Conservation (phyloP, 352 stramenopile species). For the Phytophthora chlamydospora region DNA sequence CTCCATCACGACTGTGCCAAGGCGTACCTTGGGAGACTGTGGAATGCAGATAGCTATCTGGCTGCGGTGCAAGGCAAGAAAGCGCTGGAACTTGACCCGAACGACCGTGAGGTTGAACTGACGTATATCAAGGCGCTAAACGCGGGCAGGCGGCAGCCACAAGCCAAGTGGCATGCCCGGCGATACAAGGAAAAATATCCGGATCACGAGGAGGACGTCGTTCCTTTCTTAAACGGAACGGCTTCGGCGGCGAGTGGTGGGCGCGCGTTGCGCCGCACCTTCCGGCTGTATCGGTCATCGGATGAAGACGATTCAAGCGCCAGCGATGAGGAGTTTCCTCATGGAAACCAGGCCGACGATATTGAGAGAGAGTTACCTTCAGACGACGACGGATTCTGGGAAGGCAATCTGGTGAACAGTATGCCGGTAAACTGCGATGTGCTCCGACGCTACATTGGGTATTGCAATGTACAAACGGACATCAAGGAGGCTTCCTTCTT, state of each 20-base stretch:
- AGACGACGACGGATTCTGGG: slow-evolving; percentile 63
- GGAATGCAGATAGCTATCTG: slow-evolving; percentile 73
- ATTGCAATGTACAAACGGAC: slow-evolving; percentile 90
- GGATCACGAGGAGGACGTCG: slow-evolving; percentile 49
- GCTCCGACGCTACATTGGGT: slow-evolving; percentile 80
- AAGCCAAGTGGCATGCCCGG: slow-evolving; percentile 49
- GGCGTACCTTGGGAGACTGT: slow-evolving; percentile 65
- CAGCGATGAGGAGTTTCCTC: slow-evolving; percentile 30
- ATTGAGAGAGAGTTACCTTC: slow-evolving; percentile 29
- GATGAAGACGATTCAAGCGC: slow-evolving; percentile 38
- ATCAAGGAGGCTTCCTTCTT: slow-evolving; percentile 93
- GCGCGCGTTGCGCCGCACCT: slow-evolving; percentile 6
- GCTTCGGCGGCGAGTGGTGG: background rate
- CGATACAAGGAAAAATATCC: slow-evolving; percentile 59
- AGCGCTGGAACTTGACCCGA: slow-evolving; percentile 58
- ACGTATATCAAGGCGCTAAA: slow-evolving; percentile 69
- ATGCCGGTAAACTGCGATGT: slow-evolving; percentile 66
- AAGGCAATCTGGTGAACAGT: slow-evolving; percentile 41
- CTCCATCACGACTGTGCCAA: slow-evolving; percentile 67
- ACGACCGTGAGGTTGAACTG: slow-evolving; percentile 53
- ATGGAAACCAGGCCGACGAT: slow-evolving; percentile 17
- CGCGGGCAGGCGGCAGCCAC: slow-evolving; percentile 40
- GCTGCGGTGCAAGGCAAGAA: slow-evolving; percentile 69
- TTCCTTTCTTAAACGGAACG: slow-evolving; percentile 31
- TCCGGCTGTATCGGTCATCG: slow-evolving; percentile 27